Percentiles rank a stretch among this genome's conserved stretches.
These are phyloP conservation scores for Rutstroemia sp. DNA, from an alignment of 2,329 filamentous ascomycete genomes.

Conservation along the genomic window DNA sequence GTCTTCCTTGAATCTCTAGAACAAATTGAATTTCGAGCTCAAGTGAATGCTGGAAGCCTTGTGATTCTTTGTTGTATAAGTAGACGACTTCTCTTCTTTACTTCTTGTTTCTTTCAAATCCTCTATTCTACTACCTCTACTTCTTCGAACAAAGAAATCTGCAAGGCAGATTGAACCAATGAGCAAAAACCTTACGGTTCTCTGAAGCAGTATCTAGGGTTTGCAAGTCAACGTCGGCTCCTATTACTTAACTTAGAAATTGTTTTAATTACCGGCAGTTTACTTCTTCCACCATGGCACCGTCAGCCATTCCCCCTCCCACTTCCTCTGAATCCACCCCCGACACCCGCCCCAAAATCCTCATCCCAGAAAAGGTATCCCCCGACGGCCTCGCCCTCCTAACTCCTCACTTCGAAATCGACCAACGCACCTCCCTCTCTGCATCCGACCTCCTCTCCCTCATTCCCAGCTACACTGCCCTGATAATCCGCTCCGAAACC, in stretches of 20 bases:
- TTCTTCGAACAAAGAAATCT: neutral
- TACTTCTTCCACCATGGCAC: conserved; percentile 16
- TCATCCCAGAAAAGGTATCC: conserved; percentile 75
- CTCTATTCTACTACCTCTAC: neutral
- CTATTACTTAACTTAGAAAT: neutral
- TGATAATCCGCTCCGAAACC: conserved; percentile 76
- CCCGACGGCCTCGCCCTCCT: conserved; percentile 69
- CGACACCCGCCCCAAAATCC: conserved; percentile 36
- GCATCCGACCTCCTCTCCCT: conserved; percentile 56
- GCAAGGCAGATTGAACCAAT: neutral
- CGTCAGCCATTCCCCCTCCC: conserved; percentile 15
- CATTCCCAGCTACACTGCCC: conserved; percentile 65
- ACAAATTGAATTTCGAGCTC: neutral
- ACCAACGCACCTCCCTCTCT: conserved; percentile 56
- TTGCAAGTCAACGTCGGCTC: neutral
- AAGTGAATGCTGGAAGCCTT: neutral
- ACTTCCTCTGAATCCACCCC: neutral
- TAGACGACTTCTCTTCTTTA: neutral
- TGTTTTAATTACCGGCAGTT: neutral
- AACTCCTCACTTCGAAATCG: conserved; percentile 58
- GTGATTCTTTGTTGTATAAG: neutral
- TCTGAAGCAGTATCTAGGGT: neutral
- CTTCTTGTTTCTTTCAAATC: neutral
- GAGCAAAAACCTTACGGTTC: neutral
- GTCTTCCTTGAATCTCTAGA: neutral